phyloP scores from a whole-genome alignment of 768 basidiomycete genomes.

The Amanita inopinata region DNA sequence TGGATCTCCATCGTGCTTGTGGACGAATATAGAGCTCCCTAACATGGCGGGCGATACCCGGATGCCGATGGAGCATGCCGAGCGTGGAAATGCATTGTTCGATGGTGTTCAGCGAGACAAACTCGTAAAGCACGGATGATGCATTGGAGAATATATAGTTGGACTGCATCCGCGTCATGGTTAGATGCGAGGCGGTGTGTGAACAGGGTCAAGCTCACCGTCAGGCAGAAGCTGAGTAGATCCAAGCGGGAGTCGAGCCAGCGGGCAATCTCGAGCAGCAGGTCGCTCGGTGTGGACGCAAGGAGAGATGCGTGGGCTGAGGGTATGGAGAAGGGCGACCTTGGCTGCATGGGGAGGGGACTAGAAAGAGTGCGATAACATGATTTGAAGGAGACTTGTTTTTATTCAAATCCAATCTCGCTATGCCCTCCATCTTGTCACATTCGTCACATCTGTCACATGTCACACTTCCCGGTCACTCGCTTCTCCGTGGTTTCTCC shows the following conservation, averaged over 20 bases:
- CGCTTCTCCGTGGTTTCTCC: too few species aligned
- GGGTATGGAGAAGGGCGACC: background rate
- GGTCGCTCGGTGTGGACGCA: constrained; percentile 37
- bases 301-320: constrained; percentile 10
- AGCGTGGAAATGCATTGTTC: constrained; percentile 59
- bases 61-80: constrained; percentile 45
- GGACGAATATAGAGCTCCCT: constrained; percentile 45
- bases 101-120: constrained; percentile 41
- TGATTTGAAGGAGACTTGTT: background rate
- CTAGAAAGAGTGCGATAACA: background rate
- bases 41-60: constrained; percentile 59
- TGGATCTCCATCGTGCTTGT: constrained; percentile 17
- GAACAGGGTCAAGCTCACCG: constrained; percentile 32
- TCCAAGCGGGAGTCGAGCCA: constrained; percentile 44
- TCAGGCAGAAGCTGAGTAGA: constrained; percentile 47
- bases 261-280: constrained; percentile 56
- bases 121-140: constrained; percentile 49
- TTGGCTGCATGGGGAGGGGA: background rate
- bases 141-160: constrained; percentile 39
- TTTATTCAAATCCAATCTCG: background rate
- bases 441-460: too few species aligned
- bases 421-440: too few species aligned
- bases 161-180: constrained; percentile 42
- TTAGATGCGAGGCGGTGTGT: background rate
- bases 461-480: too few species aligned